These are phyloP conservation scores for Aspergillus fijiensis DNA, from an alignment of 2,329 filamentous ascomycete species.

Conservation along the genomic window DNA sequence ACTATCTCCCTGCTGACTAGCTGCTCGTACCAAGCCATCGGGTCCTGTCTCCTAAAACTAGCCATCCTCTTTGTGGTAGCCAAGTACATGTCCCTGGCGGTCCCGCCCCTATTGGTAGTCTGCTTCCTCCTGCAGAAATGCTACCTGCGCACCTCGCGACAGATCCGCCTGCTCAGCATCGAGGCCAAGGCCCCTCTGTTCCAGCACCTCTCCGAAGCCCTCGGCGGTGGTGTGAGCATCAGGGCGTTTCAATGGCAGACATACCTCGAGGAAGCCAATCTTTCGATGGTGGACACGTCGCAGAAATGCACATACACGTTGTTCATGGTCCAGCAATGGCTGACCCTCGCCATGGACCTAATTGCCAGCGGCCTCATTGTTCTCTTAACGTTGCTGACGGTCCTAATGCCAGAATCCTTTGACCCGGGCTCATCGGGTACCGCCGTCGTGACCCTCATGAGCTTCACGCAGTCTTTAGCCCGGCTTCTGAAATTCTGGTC, in stretches of 20 bases:
- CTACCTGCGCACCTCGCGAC: neutral
- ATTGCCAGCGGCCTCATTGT: neutral
- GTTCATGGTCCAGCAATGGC: neutral
- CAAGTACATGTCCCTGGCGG: neutral
- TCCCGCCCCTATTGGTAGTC: neutral
- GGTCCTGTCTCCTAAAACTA: neutral
- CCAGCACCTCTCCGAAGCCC: neutral
- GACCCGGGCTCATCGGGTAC: neutral
- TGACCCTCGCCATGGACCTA: neutral
- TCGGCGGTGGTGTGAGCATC: neutral
- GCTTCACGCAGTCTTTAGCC: neutral
- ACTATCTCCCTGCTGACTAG: no score
- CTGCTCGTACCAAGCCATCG: neutral
- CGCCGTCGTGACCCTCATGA: neutral
- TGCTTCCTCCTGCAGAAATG: neutral
- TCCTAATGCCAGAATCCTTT: neutral
- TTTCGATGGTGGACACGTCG: neutral
- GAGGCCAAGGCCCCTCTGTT: neutral
- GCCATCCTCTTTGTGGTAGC: neutral
- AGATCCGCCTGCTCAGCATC: neutral
- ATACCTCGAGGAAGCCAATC: neutral
- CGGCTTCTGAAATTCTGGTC: neutral
- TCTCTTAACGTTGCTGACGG: neutral
- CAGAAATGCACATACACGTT: neutral
- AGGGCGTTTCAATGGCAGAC: neutral